phyloP scores from a whole-genome alignment of 1,284 basidiomycete genomes.

The Xerocomus nothofagi region DNA sequence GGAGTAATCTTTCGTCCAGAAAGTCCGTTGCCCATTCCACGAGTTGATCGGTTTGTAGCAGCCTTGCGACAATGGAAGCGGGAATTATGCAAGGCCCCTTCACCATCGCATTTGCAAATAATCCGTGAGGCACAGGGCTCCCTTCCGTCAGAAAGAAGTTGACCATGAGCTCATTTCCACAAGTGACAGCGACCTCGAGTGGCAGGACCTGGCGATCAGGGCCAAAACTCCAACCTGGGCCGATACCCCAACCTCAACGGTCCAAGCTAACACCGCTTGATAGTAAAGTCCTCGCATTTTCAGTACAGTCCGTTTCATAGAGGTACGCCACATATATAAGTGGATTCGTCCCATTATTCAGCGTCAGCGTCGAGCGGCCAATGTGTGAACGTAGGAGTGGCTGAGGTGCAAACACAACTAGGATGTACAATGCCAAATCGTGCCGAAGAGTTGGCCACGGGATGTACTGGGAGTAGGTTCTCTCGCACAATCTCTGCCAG shows the following conservation, averaged over 20 bases:
- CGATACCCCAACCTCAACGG: not conserved
- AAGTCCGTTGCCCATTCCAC: not conserved
- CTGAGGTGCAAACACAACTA: constrained; percentile 1
- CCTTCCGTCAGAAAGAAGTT: not conserved
- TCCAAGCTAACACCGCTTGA: not conserved
- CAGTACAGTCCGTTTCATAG: not conserved
- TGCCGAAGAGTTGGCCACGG: not conserved
- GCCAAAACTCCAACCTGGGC: too few species aligned
- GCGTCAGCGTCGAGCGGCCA: not conserved
- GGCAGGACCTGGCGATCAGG: not conserved
- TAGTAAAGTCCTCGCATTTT: constrained; percentile 8
- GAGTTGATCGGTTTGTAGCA: constrained; percentile 7
- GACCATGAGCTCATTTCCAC: accelerated
- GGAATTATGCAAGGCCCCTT: accelerated
- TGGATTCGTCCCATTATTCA: constrained; percentile 11
- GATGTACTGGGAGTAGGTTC: not conserved
- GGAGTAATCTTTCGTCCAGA: not conserved
- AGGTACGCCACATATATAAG: constrained; percentile 1
- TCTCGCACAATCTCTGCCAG: not conserved
- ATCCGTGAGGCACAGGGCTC: not conserved
- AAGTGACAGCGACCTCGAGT: not conserved
- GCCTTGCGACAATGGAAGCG: not conserved
- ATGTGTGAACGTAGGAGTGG: not conserved
- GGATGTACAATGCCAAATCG: constrained; percentile 6
- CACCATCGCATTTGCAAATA: not conserved